phyloP scores from a whole-genome alignment of 257 asterid species.

The Pogostemon cablin region DNA sequence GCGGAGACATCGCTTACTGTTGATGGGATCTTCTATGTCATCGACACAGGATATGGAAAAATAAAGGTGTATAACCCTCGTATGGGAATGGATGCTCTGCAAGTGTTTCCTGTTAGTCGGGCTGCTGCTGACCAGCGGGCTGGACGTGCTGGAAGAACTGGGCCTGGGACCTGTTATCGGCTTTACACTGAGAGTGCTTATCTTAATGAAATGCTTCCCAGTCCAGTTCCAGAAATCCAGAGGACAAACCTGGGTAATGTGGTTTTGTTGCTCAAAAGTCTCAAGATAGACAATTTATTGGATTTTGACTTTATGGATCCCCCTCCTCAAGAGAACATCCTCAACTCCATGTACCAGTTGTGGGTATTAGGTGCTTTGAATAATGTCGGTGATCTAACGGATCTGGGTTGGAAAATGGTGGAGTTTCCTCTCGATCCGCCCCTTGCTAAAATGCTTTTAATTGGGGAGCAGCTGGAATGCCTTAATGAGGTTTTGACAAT shows the following conservation, averaged over 20 bases:
- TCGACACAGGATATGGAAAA: constrained; percentile 90
- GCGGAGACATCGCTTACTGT: constrained; percentile 97
- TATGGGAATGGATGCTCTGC: constrained; percentile 99
- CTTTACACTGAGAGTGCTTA: constrained; percentile 87
- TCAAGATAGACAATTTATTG: constrained; percentile 75
- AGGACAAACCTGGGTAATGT: constrained; percentile 96
- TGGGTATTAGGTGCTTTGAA: constrained; percentile 96
- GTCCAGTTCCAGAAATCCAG: constrained; percentile 96
- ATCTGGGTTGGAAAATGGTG: constrained; percentile 95
- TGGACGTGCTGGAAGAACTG: constrained; percentile 98
- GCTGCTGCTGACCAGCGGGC: constrained; percentile 99
- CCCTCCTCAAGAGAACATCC: constrained; percentile 94
- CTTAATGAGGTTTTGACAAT: constrained; percentile 84
- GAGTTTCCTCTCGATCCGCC: constrained; percentile 99
- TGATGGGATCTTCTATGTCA: constrained; percentile 89
- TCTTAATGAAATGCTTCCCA: constrained; percentile 80
- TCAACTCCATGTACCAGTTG: constrained; percentile 91
- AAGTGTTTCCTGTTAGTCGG: constrained; percentile 92
- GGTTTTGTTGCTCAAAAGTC: constrained; percentile 83
- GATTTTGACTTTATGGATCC: constrained; percentile 99
- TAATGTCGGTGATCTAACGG: constrained; percentile 84
- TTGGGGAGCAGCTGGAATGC: constrained; percentile 81
- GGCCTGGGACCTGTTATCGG: constrained; percentile 97
- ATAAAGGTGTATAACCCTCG: constrained; percentile 96
- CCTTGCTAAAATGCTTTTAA: constrained; percentile 93